These are phyloP conservation scores for Coemansia sp. DNA, from an alignment of 192 early-diverging fungal species.

Conservation along the genomic window DNA sequence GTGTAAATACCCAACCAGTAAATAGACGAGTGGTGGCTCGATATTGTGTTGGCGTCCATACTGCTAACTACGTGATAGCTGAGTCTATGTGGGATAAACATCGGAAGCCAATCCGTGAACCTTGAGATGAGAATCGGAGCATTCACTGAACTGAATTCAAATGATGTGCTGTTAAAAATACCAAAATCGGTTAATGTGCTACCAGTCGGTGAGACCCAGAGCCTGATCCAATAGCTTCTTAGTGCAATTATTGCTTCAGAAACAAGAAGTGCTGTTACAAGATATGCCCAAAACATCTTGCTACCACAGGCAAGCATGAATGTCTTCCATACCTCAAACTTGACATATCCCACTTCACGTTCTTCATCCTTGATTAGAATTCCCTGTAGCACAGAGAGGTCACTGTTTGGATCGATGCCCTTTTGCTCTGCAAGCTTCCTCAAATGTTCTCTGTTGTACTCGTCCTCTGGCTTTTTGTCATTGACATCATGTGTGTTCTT, in stretches of 20 bases:
- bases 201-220: conserved; percentile 53
- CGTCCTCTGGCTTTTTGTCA: conserved; percentile 25
- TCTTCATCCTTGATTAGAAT: conserved; percentile 82
- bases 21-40: neutral
- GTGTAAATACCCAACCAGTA: conserved; percentile 1
- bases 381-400: conserved; percentile 23
- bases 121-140: neutral
- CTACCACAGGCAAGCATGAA: conserved; percentile 72
- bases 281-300: conserved; percentile 59
- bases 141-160: conserved; percentile 45
- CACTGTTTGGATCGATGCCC: conserved; percentile 30
- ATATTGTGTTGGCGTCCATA: neutral
- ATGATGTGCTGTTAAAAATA: neutral
- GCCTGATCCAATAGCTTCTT: conserved; percentile 59
- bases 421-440: conserved; percentile 32
- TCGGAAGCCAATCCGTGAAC: neutral
- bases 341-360: conserved; percentile 72
- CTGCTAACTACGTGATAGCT: too few relatives aligned
- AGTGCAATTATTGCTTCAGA: conserved; percentile 45
- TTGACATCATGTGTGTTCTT: neutral
- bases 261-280: conserved; percentile 43
- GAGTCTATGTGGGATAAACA: conserved; percentile 33
- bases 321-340: conserved; percentile 68
- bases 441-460: conserved; percentile 20
- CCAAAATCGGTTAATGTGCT: too few relatives aligned